Evolutionary conservation across 1,284 basidiomycete genomes (phyloP).

Genomic region (Tilletia setariae): DNA sequence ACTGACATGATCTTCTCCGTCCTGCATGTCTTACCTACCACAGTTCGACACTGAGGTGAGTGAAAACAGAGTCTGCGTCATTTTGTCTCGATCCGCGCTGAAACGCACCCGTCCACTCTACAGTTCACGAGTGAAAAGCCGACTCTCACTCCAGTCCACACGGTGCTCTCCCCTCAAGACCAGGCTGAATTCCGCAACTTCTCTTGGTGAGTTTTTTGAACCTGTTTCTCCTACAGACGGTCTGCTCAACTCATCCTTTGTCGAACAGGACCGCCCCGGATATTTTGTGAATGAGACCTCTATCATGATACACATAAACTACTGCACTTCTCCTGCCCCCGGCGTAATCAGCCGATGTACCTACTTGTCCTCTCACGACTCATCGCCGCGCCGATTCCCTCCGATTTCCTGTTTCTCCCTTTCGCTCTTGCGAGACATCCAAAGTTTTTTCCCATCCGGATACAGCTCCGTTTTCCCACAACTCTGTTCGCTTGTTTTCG

Average conservation of each 20-base stretch:
- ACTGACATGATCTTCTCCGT: background rate
- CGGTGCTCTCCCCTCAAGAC: conserved; percentile 83
- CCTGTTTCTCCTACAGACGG: background rate
- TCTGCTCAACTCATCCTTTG: background rate
- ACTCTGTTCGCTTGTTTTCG: no score
- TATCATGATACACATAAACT: background rate
- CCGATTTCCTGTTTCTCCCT: no score
- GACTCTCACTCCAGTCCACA: conserved; percentile 94
- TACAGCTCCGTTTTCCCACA: no score
- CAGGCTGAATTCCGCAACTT: conserved; percentile 63
- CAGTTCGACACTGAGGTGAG: conserved; percentile 12
- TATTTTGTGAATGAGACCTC: background rate
- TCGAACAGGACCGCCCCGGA: conserved; percentile 3
- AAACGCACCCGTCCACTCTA: background rate
- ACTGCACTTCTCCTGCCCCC: no score
- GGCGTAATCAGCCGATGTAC: no score
- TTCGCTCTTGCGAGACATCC: no score
- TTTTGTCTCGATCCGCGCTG: background rate
- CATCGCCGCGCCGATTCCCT: no score
- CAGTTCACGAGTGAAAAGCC: conserved; percentile 90
- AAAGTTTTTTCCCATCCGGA: no score
- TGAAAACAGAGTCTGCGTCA: background rate
- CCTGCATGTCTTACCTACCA: background rate
- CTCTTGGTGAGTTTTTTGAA: conserved; percentile 34
- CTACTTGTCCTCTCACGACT: no score